Percentiles rank a stretch among this genome's conserved stretches.
Conservation (phyloP, 106 monocot genomes). For the Cymbidium sinense region DNA sequence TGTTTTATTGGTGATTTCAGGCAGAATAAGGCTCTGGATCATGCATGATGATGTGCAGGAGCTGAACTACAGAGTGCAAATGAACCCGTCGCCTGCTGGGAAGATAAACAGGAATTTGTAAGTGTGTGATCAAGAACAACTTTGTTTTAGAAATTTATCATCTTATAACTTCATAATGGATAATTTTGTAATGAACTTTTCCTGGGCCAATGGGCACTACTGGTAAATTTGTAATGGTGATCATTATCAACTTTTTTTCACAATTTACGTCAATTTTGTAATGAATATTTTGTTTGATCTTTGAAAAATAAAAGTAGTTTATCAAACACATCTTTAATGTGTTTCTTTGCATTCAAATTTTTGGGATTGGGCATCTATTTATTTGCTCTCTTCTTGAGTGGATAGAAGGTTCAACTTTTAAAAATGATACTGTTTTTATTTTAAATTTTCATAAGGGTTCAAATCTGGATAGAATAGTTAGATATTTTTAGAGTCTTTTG, state of each 20-base stretch:
- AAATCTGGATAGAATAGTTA: too few species aligned
- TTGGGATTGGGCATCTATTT: too few species aligned
- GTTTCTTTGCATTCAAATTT: too few species aligned
- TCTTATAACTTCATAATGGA: not conserved
- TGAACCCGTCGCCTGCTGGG: constrained; percentile 41
- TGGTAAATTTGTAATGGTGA: not conserved
- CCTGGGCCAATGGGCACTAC: not conserved
- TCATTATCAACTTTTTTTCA: not conserved
- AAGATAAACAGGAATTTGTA: constrained; percentile 19
- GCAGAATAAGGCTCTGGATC: constrained; percentile 48
- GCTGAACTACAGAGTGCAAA: constrained; percentile 34
- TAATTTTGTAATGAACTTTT: not conserved
- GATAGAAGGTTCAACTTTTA: too few species aligned
- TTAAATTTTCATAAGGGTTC: too few species aligned
- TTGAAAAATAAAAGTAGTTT: too few species aligned
- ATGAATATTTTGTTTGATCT: not conserved
- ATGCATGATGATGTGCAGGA: constrained; percentile 50
- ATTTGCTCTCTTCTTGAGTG: too few species aligned
- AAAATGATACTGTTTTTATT: too few species aligned
- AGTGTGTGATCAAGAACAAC: not conserved
- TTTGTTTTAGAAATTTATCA: not conserved
- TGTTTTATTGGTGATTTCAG: constrained; percentile 22
- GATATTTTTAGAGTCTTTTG: too few species aligned
- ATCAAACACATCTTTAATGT: too few species aligned
- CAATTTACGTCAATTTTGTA: not conserved